Percentiles rank a stretch among this genome's conserved stretches.
Conservation (phyloP, 108 stramenopile genomes). For the Conticribra guillardii region DNA sequence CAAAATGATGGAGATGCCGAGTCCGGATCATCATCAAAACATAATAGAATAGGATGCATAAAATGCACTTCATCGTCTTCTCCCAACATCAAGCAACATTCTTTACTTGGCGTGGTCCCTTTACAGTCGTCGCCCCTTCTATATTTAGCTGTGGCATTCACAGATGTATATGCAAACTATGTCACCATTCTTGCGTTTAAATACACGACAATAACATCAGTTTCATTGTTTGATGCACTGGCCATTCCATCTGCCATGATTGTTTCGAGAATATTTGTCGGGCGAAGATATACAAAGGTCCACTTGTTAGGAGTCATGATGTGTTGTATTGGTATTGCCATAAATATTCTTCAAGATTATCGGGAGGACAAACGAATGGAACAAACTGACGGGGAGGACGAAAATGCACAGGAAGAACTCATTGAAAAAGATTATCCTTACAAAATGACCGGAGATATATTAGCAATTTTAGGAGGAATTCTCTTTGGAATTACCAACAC, state of each 20-base stretch:
- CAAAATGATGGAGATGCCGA: constrained; percentile 12
- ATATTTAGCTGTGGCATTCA: constrained; percentile 48
- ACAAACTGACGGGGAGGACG: constrained; percentile 17
- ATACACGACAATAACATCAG: constrained; percentile 93
- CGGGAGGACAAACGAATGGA: constrained; percentile 46
- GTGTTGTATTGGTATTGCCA: constrained; percentile 82
- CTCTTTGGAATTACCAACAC: constrained; percentile 91
- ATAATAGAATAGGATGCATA: not conserved
- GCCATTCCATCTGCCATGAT: constrained; percentile 95
- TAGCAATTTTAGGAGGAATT: constrained; percentile 86
- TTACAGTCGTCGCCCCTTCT: constrained; percentile 23
- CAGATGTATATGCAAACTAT: constrained; percentile 81
- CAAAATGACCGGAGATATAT: constrained; percentile 81
- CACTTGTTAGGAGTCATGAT: constrained; percentile 83
- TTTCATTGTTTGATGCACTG: constrained; percentile 91
- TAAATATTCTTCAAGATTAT: constrained; percentile 87
- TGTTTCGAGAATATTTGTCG: constrained; percentile 73
- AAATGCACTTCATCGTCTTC: constrained; percentile 1
- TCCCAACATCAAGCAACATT: constrained; percentile 15
- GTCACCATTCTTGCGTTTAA: constrained; percentile 68
- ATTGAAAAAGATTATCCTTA: constrained; percentile 62
- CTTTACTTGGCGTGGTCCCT: constrained; percentile 34
- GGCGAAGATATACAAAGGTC: constrained; percentile 60
- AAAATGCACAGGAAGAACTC: constrained; percentile 37
- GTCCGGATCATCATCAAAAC: not conserved